Evolutionary conservation across 768 basidiomycete species (phyloP).

Genomic region (Pleurotus sapidus): DNA sequence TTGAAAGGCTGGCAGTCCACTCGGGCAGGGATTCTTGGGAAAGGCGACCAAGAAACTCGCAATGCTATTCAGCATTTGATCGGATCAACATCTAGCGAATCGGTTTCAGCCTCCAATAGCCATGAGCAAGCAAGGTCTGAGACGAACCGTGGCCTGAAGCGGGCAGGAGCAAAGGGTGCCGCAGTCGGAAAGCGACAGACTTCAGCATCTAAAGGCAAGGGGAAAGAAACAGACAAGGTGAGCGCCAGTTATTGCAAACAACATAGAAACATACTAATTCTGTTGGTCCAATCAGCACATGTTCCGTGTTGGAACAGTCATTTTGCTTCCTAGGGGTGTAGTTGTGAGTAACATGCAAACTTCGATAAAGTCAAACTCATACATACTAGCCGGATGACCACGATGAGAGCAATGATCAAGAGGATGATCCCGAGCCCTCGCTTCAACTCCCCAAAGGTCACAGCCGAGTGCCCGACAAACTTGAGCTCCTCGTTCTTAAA

Average conservation of each 20-base stretch:
- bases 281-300: neutral
- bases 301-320: neutral
- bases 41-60: neutral
- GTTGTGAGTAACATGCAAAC: too few species aligned
- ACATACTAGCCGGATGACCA: too few species aligned
- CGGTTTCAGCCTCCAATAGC: too few species aligned
- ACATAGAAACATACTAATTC: neutral
- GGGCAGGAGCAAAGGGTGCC: too few species aligned
- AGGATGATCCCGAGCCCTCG: neutral
- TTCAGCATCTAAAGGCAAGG: neutral
- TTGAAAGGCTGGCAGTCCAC: neutral
- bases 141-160: neutral
- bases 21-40: neutral
- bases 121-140: neutral
- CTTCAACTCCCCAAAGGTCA: neutral
- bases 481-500: neutral
- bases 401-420: neutral
- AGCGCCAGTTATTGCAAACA: neutral
- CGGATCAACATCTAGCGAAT: neutral
- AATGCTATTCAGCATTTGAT: neutral
- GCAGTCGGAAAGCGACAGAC: neutral
- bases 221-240: neutral
- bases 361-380: too few species aligned
- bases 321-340: neutral
- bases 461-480: neutral